Conservation (phyloP, 2,329 filamentous ascomycete genomes). For the Ophiocordyceps camponoti-leonardi region DNA sequence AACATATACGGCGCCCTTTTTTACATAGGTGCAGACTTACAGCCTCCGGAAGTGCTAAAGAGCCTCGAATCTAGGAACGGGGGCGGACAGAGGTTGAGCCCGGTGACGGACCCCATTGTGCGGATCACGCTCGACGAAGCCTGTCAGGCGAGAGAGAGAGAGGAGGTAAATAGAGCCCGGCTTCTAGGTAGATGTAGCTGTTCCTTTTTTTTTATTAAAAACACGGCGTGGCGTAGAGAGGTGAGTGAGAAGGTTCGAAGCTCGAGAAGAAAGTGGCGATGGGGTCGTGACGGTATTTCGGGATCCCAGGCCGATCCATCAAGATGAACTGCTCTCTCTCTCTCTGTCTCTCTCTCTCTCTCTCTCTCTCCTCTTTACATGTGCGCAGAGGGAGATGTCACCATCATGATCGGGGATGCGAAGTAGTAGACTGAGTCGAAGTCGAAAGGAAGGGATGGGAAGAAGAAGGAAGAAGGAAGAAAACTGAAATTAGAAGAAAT, state of each 20-base stretch:
- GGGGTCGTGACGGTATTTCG: not conserved
- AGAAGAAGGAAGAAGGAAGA: too few species aligned
- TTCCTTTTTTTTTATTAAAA: too few species aligned
- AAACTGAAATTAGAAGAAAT: too few species aligned
- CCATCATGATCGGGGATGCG: not conserved
- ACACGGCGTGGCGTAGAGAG: not conserved
- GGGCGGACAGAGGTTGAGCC: constrained; percentile 36
- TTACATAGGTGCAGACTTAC: too few species aligned
- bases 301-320: not conserved
- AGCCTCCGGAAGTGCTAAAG: constrained; percentile 46
- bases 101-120: constrained; percentile 16
- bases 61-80: constrained; percentile 51
- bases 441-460: not conserved
- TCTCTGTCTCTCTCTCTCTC: too few species aligned
- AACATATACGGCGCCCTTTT: too few species aligned
- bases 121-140: not conserved
- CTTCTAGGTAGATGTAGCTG: not conserved
- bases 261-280: not conserved
- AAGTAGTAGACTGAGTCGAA: not conserved
- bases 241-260: not conserved
- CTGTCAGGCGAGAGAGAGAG: not conserved
- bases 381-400: not conserved
- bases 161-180: too few species aligned
- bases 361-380: not conserved
- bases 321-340: too few species aligned